Percentiles rank a stretch among this genome's conserved stretches.
These are phyloP conservation scores for Plasmopara halstedii DNA, from an alignment of 352 stramenopile species.

Conservation along the genomic window DNA sequence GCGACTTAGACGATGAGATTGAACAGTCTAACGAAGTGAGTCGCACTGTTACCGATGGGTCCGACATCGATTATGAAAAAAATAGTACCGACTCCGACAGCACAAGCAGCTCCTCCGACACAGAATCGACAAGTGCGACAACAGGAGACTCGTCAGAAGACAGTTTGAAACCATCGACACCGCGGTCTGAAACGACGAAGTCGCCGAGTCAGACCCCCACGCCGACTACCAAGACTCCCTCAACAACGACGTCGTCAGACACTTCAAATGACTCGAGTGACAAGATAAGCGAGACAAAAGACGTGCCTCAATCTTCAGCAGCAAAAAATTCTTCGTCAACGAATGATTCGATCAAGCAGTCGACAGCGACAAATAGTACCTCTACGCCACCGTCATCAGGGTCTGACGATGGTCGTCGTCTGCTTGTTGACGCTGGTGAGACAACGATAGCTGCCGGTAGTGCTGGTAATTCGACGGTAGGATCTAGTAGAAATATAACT, in stretches of 20 bases:
- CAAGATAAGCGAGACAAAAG: neutral
- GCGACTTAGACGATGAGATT: conserved; percentile 3
- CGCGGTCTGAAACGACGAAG: conserved; percentile 16
- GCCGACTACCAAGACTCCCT: conserved; percentile 14
- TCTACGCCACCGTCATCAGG: neutral
- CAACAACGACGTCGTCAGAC: conserved; percentile 12
- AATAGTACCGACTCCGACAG: conserved; percentile 10
- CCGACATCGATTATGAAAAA: conserved; percentile 4
- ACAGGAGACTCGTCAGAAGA: neutral
- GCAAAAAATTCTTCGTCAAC: too few species aligned
- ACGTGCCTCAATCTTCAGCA: neutral
- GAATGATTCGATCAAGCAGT: conserved; percentile 12
- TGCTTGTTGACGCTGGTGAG: conserved; percentile 13
- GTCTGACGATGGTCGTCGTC: conserved; percentile 10
- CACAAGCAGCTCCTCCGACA: conserved; percentile 2
- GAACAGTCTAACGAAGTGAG: conserved; percentile 10
- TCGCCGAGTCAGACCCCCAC: conserved; percentile 18
- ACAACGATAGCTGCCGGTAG: conserved; percentile 7
- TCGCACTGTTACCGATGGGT: conserved; percentile 15
- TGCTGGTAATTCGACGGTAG: neutral
- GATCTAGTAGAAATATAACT: conserved; percentile 5
- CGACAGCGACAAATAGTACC: conserved; percentile 4
- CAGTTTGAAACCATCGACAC: neutral
- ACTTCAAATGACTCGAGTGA: conserved; percentile 11
- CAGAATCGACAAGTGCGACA: neutral